phyloP scores from a whole-genome alignment of 1,284 basidiomycete genomes.

The Apiotrichum gracile region DNA sequence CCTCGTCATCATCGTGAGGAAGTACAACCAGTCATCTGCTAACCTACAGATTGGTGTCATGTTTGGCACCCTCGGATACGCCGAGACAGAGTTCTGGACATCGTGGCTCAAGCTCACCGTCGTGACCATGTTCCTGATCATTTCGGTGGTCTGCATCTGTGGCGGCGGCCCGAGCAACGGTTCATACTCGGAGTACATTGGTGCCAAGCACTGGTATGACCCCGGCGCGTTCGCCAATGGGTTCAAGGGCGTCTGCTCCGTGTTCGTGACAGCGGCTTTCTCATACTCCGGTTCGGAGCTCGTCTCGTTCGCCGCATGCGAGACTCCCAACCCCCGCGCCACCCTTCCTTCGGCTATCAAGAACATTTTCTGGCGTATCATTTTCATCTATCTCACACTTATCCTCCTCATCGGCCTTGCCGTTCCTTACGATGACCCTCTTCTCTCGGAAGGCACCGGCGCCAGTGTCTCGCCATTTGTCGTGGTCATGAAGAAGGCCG shows the following conservation, averaged over 20 bases:
- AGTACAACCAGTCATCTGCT: background rate
- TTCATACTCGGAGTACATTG: slow-evolving; percentile 33
- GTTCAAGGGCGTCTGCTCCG: slow-evolving; percentile 48
- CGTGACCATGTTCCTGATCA: slow-evolving; percentile 45
- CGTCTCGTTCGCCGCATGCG: slow-evolving; percentile 8
- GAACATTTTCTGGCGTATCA: slow-evolving; percentile 54
- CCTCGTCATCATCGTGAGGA: slow-evolving; percentile 27
- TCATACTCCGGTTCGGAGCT: slow-evolving; percentile 49
- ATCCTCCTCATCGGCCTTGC: slow-evolving; percentile 52
- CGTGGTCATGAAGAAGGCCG: slow-evolving; percentile 48
- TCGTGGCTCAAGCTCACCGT: slow-evolving; percentile 44
- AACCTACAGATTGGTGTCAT: slow-evolving; percentile 2
- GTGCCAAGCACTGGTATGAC: slow-evolving; percentile 35
- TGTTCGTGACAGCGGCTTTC: slow-evolving; percentile 58
- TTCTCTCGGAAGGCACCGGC: slow-evolving; percentile 41
- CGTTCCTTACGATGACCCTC: slow-evolving; percentile 44
- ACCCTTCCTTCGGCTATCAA: slow-evolving; percentile 17
- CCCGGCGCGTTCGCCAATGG: slow-evolving; percentile 49
- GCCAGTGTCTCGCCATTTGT: slow-evolving; percentile 53
- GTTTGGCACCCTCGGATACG: slow-evolving; percentile 40
- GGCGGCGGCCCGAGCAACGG: slow-evolving; percentile 41
- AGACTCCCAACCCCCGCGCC: slow-evolving; percentile 32
- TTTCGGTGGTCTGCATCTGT: slow-evolving; percentile 34
- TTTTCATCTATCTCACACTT: slow-evolving; percentile 52
- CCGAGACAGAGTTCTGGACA: slow-evolving; percentile 47